Evolutionary conservation across 306 rosid species (phyloP), one percentile per base, ranked within the genome.

Genomic region (Ammopiptanthus mongolicus): DNA sequence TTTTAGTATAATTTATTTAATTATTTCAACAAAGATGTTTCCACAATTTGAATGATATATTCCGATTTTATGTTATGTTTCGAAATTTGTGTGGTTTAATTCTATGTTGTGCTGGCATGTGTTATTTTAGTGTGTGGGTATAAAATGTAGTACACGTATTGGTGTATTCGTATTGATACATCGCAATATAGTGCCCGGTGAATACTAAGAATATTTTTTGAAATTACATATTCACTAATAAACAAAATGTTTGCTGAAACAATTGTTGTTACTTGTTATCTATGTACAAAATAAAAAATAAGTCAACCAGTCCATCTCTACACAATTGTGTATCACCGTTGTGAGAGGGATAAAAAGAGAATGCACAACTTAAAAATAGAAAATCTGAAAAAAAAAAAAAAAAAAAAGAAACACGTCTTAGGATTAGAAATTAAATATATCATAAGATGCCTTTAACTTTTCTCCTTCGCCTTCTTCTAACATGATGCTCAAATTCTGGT

Each of bases 401-500:
- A 36, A 6, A 52, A 5, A 64, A 1, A 2, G 15, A 15, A 36
- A n/a, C 19, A 2, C 2, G 6, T 13, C 3, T 1, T 1, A 62
- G 14, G 8, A 22, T 25, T 33, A 29, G 18, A 39, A 15, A 72
- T 4, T 11, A 29, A 31, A 34, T 3, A 53, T 5, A 73, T 67
- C 48, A 69, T 6, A 10, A 60, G 8, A 21, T 37, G 1, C 10
- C 17, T 37, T 14, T 64, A 0, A 7, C 33, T 48, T 53, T 83
- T 64, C 50, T 28, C 5, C 44, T 46, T 23, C 34, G 69, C 22
- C 9, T 71, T 23, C 1, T 84, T 18, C 8, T 59, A 14, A 36
- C 0, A 46, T 60, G 73, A 0, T 18, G 61, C 39, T 82, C 80
- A 77, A 47, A 82, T 46, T 80, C 74, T 0, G 78, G 71, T 36